These are phyloP conservation scores for Arabidopsis hybrid DNA, from an alignment of 441 rosid genomes.

Conservation along the genomic window DNA sequence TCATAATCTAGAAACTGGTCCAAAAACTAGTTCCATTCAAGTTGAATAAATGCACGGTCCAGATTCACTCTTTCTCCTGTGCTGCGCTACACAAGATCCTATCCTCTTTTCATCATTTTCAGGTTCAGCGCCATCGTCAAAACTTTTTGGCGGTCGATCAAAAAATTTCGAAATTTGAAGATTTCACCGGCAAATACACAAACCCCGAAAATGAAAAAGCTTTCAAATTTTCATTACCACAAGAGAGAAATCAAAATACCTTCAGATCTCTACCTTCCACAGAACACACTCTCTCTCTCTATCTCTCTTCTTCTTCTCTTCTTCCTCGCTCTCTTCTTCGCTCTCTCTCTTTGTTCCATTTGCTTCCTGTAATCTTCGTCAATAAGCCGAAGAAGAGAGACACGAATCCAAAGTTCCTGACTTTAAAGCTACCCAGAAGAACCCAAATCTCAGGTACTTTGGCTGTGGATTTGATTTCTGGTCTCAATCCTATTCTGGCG, in stretches of 20 bases:
- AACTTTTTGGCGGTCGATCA: slow-evolving; percentile 27
- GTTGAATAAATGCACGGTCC: slow-evolving; percentile 7
- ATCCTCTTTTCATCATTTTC: neutral
- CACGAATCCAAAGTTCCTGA: neutral
- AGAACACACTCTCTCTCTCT: neutral
- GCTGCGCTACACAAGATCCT: neutral
- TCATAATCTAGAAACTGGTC: too few relatives aligned
- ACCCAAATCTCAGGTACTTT: slow-evolving; percentile 40
- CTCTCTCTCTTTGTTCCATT: neutral
- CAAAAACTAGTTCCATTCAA: too few relatives aligned
- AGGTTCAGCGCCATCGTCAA: slow-evolving; percentile 22
- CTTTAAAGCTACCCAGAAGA: slow-evolving; percentile 9
- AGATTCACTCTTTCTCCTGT: neutral
- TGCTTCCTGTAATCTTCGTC: slow-evolving; percentile 7
- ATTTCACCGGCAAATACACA: slow-evolving; percentile 20
- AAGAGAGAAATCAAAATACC: neutral
- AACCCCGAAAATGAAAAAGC: slow-evolving; percentile 6
- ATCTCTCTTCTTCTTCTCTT: neutral
- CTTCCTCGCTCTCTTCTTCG: neutral
- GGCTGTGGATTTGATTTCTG: neutral
- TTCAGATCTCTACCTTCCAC: slow-evolving; percentile 28
- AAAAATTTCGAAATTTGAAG: slow-evolving; percentile 34
- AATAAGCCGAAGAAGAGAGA: slow-evolving; percentile 4
- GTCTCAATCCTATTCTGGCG: neutral
- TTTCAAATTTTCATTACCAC: slow-evolving; percentile 12